These are phyloP conservation scores for Wickerhamomyces chaumierensis DNA, from an alignment of 805 yeast species.

Conservation along the genomic window DNA sequence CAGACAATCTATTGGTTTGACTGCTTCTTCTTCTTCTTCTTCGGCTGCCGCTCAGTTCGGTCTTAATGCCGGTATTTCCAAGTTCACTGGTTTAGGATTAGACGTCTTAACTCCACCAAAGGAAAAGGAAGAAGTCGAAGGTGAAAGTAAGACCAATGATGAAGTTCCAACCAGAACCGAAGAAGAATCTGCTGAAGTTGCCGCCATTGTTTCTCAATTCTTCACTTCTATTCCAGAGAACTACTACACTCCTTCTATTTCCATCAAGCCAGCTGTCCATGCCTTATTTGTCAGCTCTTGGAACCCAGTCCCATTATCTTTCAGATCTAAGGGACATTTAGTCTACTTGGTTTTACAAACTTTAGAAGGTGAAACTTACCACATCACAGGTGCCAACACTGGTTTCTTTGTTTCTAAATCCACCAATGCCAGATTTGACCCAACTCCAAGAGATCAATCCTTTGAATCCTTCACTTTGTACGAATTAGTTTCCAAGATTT, in stretches of 20 bases:
- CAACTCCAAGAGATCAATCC: constrained; percentile 29
- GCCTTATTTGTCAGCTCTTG: constrained; percentile 69
- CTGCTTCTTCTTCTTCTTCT: constrained; percentile 36
- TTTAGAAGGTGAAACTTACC: constrained; percentile 68
- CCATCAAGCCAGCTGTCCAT: constrained; percentile 28
- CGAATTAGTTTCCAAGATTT: constrained; percentile 50
- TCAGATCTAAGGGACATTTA: constrained; percentile 64
- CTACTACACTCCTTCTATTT: constrained; percentile 7
- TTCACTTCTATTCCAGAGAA: constrained; percentile 14
- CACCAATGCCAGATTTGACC: constrained; percentile 59
- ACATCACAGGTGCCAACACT: constrained; percentile 64
- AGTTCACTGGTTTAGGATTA: constrained; percentile 31
- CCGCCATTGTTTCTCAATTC: constrained; percentile 11
- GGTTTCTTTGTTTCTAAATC: constrained; percentile 77
- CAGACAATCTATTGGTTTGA: constrained; percentile 49
- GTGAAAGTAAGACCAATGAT: constrained; percentile 4
- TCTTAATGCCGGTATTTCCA: constrained; percentile 37
- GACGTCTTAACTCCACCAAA: constrained; percentile 13
- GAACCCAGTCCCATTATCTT: constrained; percentile 71
- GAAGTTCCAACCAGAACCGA: constrained; percentile 7
- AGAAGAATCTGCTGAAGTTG: constrained; percentile 12
- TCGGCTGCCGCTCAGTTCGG: too few species aligned
- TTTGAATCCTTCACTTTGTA: constrained; percentile 33
- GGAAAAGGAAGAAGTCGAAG: constrained; percentile 5
- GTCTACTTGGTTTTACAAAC: constrained; percentile 67